These are phyloP conservation scores for Chlorella sorokiniana DNA, from an alignment of 139 green algal genomes.

Conservation along the genomic window DNA sequence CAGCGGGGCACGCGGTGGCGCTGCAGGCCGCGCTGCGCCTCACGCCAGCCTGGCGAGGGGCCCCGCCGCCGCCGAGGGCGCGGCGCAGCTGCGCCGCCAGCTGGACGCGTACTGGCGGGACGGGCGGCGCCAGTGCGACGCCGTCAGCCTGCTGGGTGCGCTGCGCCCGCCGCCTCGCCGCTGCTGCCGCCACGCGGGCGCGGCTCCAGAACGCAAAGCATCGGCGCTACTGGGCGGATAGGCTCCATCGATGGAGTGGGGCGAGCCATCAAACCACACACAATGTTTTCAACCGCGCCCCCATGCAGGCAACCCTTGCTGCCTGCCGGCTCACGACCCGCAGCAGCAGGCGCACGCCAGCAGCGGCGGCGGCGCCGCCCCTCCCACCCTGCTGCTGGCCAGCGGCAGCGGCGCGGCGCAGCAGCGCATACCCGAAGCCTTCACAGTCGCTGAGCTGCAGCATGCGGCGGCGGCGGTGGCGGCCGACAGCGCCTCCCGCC, in stretches of 20 bases:
- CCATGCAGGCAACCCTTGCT: constrained; percentile 21
- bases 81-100: background rate
- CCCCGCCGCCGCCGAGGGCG: background rate
- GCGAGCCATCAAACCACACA: too few species aligned
- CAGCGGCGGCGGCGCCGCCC: background rate
- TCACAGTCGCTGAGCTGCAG: constrained; percentile 27
- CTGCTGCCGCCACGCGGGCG: background rate
- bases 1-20: constrained; percentile 12
- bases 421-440: constrained; percentile 20
- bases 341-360: constrained; percentile 17
- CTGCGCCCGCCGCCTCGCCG: background rate
- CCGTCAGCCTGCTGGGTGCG: constrained; percentile 14
- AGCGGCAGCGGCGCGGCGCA: constrained; percentile 19
- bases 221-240: too few species aligned
- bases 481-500: background rate
- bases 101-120: constrained; percentile 16
- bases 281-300: too few species aligned
- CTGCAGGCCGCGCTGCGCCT: constrained; percentile 23
- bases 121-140: constrained; percentile 14
- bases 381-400: constrained; percentile 4
- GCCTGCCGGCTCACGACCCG: constrained; percentile 21
- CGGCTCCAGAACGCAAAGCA: too few species aligned
- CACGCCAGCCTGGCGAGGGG: constrained; percentile 9
- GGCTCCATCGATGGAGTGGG: too few species aligned
- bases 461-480: constrained; percentile 10